Evolutionary conservation across 192 early-diverging fungal genomes (phyloP), one percentile per base, ranked within the genome.

Genomic region (Lobosporangium transversale): DNA sequence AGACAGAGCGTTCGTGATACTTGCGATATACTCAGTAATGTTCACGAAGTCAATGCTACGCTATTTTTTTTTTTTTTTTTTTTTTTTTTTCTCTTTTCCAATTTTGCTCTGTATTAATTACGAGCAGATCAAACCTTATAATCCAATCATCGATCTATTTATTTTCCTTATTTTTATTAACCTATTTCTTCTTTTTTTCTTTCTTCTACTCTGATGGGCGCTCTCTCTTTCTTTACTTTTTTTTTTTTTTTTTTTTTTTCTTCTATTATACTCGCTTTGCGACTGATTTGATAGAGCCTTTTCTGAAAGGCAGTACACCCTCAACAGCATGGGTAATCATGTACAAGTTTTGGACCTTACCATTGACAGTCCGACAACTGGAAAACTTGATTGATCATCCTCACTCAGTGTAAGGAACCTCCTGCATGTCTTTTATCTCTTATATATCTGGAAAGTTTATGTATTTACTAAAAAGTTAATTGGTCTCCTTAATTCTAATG

Each of bases 251-350:
- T 57, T 58, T 40, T 40, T 14, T 40, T 14, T 40, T 40, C 14
- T 7, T 40, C 37, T 14, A 14, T 10, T 40, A 14, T n/a, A n/a
- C n/a, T n/a, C n/a, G n/a, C n/a, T n/a, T n/a, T 14, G 8, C 14
- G 7, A 10, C 37, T 40, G 7, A 7, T 10, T 40, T 40, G 20
- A 57, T 71, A 91, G 90, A 92, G 53, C 94, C 94, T 6, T 95
- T 92, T 68, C 65, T 95, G 32, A 93, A 91, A 59, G 91, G 89
- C 8, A 92, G 86, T 12, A 87, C 87, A 15, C 90, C 91, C 4
- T 91, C 89, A 9, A 93, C 94, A 23, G 92, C 94, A 0, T 95
- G 91, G 79, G 93, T 92, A 59, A 80, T 93, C 37, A 84, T 95
- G 24, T 95, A 88, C 79, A 95, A 95, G 69, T 82, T 95, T 26